These are phyloP conservation scores for Magnusiomyces tetraspermus DNA, from an alignment of 1,139 yeast genomes.

Conservation along the genomic window DNA sequence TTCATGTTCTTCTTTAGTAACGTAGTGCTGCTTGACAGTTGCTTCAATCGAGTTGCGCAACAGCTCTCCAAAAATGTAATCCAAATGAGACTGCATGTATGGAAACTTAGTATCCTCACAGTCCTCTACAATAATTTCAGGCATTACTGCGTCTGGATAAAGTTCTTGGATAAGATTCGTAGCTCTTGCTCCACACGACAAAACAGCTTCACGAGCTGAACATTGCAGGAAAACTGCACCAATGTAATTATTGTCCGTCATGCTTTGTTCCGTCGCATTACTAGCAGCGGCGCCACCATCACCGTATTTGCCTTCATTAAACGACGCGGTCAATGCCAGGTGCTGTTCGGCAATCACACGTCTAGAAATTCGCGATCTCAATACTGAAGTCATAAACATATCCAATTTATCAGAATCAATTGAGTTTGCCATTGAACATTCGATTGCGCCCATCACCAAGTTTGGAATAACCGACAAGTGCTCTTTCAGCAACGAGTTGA, in stretches of 20 bases:
- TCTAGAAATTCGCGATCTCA: constrained; percentile 80
- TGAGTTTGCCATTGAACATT: constrained; percentile 56
- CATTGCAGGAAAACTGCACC: constrained; percentile 83
- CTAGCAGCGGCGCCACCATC: too few relatives aligned
- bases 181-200: constrained; percentile 46
- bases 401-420: constrained; percentile 60
- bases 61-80: constrained; percentile 77
- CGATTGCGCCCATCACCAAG: constrained; percentile 86
- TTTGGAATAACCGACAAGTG: constrained; percentile 78
- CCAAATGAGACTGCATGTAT: constrained; percentile 77
- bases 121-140: constrained; percentile 68
- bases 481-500: constrained; percentile 55
- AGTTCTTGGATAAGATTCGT: constrained; percentile 32
- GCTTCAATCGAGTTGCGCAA: constrained; percentile 79
- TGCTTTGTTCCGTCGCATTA: constrained; percentile 19
- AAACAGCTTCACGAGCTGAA: constrained; percentile 60
- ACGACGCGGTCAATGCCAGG: constrained; percentile 61
- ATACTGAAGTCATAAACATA: constrained; percentile 59
- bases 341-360: constrained; percentile 89
- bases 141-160: constrained; percentile 52
- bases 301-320: constrained; percentile 28
- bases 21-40: constrained; percentile 43
- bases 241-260: constrained; percentile 51
- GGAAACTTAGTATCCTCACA: constrained; percentile 51
- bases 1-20: not conserved